Evolutionary conservation across 108 stramenopile genomes (phyloP).

Genomic region (Nitzschia sp.): DNA sequence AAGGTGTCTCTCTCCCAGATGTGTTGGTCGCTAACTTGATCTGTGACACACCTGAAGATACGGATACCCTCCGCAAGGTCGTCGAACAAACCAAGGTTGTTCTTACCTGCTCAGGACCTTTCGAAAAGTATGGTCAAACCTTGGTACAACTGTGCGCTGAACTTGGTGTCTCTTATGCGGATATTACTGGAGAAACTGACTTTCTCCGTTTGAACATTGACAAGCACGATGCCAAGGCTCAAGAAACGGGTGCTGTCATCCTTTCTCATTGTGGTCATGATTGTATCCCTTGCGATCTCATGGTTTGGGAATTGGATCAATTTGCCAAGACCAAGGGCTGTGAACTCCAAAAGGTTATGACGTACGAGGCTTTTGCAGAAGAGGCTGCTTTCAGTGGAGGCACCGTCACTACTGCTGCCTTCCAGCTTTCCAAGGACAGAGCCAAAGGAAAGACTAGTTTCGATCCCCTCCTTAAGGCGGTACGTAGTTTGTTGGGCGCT

Average conservation of each 20-base stretch:
- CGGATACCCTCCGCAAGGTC: slow-evolving; percentile 28
- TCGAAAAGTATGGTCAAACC: slow-evolving; percentile 65
- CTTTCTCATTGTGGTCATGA: slow-evolving; percentile 85
- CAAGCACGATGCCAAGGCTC: slow-evolving; percentile 54
- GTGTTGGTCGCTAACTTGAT: slow-evolving; percentile 37
- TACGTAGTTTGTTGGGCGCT: background rate
- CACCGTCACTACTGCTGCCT: slow-evolving; percentile 26
- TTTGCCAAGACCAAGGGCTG: slow-evolving; percentile 28
- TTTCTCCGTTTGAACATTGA: slow-evolving; percentile 82
- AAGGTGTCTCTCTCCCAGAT: slow-evolving; percentile 7
- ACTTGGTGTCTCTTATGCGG: slow-evolving; percentile 84
- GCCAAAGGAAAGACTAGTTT: slow-evolving; percentile 11
- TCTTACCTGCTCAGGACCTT: slow-evolving; percentile 90
- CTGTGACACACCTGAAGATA: slow-evolving; percentile 26
- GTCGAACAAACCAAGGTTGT: slow-evolving; percentile 68
- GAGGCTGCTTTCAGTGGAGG: slow-evolving; percentile 37
- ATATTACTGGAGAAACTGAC: slow-evolving; percentile 90
- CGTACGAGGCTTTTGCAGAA: slow-evolving; percentile 29
- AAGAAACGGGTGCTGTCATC: slow-evolving; percentile 71
- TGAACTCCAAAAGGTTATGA: slow-evolving; percentile 23
- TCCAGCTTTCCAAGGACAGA: slow-evolving; percentile 30
- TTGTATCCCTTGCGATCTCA: slow-evolving; percentile 87
- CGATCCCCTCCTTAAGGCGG: slow-evolving; percentile 32
- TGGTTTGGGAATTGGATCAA: slow-evolving; percentile 45
- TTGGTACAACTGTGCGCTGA: slow-evolving; percentile 84